Evolutionary conservation across 2,329 filamentous ascomycete species (phyloP).

Genomic region (Neonectria coccinea): DNA sequence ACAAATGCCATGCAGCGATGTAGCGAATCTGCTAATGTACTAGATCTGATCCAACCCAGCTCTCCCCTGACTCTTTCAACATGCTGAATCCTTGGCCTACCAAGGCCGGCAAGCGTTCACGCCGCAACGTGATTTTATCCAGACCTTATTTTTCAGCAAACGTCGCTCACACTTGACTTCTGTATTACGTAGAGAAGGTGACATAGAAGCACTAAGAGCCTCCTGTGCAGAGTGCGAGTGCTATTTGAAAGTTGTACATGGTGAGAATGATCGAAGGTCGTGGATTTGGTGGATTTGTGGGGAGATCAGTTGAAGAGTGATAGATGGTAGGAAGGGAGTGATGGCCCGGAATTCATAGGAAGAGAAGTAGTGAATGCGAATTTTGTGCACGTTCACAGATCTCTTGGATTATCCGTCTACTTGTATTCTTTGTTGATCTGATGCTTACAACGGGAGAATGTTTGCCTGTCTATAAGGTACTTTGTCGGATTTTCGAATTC

Average conservation of each 20-base stretch:
- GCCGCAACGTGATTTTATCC: background rate
- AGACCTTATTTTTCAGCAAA: background rate
- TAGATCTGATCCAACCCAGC: background rate
- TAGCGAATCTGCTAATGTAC: background rate
- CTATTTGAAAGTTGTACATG: background rate
- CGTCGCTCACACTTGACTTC: background rate
- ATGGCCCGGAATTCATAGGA: background rate
- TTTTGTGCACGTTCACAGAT: background rate
- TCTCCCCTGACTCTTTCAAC: background rate
- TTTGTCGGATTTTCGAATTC: background rate
- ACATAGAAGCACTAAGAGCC: no score
- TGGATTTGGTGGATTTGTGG: background rate
- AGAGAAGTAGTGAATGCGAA: background rate
- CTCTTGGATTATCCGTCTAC: background rate
- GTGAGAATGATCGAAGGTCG: background rate
- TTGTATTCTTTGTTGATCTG: background rate
- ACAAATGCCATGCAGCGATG: background rate
- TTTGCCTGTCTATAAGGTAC: background rate
- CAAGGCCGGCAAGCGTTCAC: background rate
- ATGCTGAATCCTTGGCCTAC: background rate
- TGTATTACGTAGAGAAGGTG: background rate
- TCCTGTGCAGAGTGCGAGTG: background rate
- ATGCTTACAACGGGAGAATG: background rate
- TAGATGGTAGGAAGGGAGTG: background rate
- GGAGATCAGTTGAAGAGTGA: background rate